Evolutionary conservation across 768 basidiomycete species (phyloP).

Genomic region (Mrakia blollopis): DNA sequence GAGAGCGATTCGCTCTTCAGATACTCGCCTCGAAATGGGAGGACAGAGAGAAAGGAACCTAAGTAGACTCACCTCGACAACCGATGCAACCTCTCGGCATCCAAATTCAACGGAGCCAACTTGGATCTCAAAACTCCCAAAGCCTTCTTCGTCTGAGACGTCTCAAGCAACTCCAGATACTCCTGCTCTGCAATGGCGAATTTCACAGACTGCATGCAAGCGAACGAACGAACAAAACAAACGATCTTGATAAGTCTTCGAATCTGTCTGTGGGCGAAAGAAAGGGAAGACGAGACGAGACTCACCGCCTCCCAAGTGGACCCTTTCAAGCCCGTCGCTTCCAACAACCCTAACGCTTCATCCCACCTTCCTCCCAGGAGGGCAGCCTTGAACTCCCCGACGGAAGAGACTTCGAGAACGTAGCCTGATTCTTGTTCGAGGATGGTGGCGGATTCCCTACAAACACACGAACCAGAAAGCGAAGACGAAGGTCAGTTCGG

Average conservation of each 20-base stretch:
- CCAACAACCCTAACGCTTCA: constrained; percentile 65
- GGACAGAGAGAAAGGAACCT: not conserved
- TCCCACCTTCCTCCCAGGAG: constrained; percentile 76
- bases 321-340: constrained; percentile 57
- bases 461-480: constrained; percentile 18
- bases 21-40: not conserved
- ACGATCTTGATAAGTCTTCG: not conserved
- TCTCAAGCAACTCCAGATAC: constrained; percentile 87
- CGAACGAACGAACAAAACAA: not conserved
- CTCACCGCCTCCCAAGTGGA: not conserved
- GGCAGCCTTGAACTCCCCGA: constrained; percentile 71
- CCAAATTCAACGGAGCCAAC: constrained; percentile 72
- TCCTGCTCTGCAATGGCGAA: constrained; percentile 93
- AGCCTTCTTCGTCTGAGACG: constrained; percentile 70
- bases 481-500: not conserved
- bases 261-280: not conserved
- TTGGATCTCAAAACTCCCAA: constrained; percentile 81
- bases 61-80: constrained; percentile 67
- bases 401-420: constrained; percentile 69
- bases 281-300: not conserved
- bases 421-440: constrained; percentile 92
- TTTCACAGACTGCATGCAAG: constrained; percentile 58
- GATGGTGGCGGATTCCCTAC: constrained; percentile 83
- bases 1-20: not conserved
- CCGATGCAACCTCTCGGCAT: constrained; percentile 74